These are phyloP conservation scores for Kurtzmaniella quercitrusa DNA, from an alignment of 1,139 yeast genomes.

Conservation along the genomic window DNA sequence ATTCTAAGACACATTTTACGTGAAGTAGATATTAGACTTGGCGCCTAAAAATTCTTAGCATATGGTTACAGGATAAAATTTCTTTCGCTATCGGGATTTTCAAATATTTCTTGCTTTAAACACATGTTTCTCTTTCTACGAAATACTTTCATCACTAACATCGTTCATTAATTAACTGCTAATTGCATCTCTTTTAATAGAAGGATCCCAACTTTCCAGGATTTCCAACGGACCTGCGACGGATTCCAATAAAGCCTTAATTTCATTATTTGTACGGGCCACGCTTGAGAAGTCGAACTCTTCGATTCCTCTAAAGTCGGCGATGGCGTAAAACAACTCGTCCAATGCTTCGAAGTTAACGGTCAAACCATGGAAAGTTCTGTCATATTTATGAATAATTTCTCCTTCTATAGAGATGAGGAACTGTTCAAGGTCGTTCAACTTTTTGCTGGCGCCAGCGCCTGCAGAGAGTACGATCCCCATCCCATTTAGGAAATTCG, in stretches of 20 bases:
- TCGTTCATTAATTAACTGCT: background rate
- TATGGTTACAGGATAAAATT: too few relatives aligned
- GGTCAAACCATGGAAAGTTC: conserved; percentile 11
- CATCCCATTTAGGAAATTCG: background rate
- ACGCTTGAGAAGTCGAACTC: conserved; percentile 1
- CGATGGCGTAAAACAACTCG: conserved; percentile 1
- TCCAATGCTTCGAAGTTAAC: conserved; percentile 8
- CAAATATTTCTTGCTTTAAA: background rate
- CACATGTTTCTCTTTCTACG: background rate
- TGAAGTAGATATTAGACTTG: too few relatives aligned
- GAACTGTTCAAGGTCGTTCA: conserved; percentile 7
- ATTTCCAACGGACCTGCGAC: conserved; percentile 5
- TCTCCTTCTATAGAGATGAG: conserved; percentile 8
- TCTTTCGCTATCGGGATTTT: too few relatives aligned
- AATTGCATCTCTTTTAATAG: too few relatives aligned
- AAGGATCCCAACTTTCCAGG: too few relatives aligned
- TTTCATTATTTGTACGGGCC: background rate
- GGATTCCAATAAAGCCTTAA: conserved; percentile 1
- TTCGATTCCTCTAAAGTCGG: background rate
- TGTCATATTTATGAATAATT: conserved; percentile 9
- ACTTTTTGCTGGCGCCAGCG: background rate
- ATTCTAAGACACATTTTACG: background rate
- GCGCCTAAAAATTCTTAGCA: too few relatives aligned
- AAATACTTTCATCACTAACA: background rate
- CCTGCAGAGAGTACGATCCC: background rate